These are phyloP conservation scores for Xylaria multiplex DNA, from an alignment of 2,329 filamentous ascomycete genomes.

Conservation along the genomic window DNA sequence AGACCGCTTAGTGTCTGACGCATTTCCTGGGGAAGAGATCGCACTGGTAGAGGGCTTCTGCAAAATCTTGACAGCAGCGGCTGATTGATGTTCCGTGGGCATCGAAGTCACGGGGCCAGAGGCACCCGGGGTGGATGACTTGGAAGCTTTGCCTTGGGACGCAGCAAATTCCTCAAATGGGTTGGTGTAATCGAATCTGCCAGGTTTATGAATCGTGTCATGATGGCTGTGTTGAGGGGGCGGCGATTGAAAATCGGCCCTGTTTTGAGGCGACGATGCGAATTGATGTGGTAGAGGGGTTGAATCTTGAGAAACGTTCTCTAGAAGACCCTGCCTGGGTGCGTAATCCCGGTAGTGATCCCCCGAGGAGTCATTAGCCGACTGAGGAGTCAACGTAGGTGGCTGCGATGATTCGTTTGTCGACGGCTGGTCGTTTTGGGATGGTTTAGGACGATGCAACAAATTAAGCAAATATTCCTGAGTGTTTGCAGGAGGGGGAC, in stretches of 20 bases:
- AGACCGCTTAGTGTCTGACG: slow-evolving; percentile 32
- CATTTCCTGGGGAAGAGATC: slow-evolving; percentile 48
- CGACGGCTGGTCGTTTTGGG: slow-evolving; percentile 63
- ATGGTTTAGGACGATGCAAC: slow-evolving; percentile 80
- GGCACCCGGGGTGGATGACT: slow-evolving; percentile 50
- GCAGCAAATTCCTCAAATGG: slow-evolving; percentile 58
- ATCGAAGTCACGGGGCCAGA: slow-evolving; percentile 41
- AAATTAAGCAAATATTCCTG: slow-evolving; percentile 88
- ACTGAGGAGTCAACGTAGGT: slow-evolving; percentile 58
- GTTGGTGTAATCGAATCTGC: slow-evolving; percentile 52
- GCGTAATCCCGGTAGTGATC: slow-evolving; percentile 45
- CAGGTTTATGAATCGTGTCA: slow-evolving; percentile 41
- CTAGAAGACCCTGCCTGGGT: slow-evolving; percentile 38
- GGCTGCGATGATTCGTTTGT: slow-evolving; percentile 57
- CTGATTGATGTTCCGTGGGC: slow-evolving; percentile 47
- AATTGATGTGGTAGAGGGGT: slow-evolving; percentile 45
- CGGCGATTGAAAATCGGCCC: slow-evolving; percentile 45
- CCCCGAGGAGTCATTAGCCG: slow-evolving; percentile 49
- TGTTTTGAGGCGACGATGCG: slow-evolving; percentile 43
- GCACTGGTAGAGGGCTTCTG: slow-evolving; percentile 58
- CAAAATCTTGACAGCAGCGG: slow-evolving; percentile 58
- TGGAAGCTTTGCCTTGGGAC: slow-evolving; percentile 56
- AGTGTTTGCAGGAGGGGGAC: slow-evolving; percentile 72
- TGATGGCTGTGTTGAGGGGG: slow-evolving; percentile 44
- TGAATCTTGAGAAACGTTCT: slow-evolving; percentile 42